These are phyloP conservation scores for Phoenix roebelenii DNA, from an alignment of 176 grass and related monocot genomes.

Conservation along the genomic window DNA sequence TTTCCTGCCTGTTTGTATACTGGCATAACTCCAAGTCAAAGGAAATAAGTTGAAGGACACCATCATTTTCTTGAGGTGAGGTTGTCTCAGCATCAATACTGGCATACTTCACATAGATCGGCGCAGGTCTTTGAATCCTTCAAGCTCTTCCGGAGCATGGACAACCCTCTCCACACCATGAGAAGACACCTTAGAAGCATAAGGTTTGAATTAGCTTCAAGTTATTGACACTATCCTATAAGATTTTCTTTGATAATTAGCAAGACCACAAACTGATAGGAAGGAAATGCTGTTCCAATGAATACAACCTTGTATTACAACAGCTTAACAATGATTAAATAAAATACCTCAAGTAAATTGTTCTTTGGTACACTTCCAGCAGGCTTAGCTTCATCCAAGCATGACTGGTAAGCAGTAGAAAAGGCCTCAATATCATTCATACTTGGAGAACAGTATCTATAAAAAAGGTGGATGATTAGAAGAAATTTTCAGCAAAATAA, in stretches of 20 bases:
- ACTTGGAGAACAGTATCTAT: slow-evolving; percentile 84
- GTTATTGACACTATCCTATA: slow-evolving; percentile 2
- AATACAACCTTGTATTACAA: neutral
- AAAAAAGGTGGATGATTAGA: slow-evolving; percentile 28
- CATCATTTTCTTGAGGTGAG: slow-evolving; percentile 39
- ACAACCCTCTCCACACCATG: slow-evolving; percentile 72
- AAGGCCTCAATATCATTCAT: slow-evolving; percentile 81
- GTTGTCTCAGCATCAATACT: slow-evolving; percentile 7
- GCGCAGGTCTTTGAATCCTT: slow-evolving; percentile 64
- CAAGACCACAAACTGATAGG: neutral
- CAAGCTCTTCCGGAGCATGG: slow-evolving; percentile 58
- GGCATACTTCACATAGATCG: slow-evolving; percentile 71
- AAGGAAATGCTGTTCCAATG: neutral
- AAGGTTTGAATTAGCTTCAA: neutral
- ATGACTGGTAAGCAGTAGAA: slow-evolving; percentile 58
- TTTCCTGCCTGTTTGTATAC: slow-evolving; percentile 70
- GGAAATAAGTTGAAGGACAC: slow-evolving; percentile 61
- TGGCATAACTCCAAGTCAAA: slow-evolving; percentile 59
- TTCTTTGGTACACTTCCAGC: slow-evolving; percentile 56
- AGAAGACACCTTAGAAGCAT: slow-evolving; percentile 62
- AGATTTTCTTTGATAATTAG: neutral
- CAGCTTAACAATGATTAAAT: neutral
- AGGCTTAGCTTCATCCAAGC: slow-evolving; percentile 57
- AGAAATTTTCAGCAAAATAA: neutral
- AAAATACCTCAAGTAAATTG: slow-evolving; percentile 61